A percentile compares a stretch with the other conserved stretches of the same genome.
These are phyloP conservation scores for Arthrobotrys entomopaga DNA, from an alignment of 2,329 filamentous ascomycete genomes.

Conservation along the genomic window DNA sequence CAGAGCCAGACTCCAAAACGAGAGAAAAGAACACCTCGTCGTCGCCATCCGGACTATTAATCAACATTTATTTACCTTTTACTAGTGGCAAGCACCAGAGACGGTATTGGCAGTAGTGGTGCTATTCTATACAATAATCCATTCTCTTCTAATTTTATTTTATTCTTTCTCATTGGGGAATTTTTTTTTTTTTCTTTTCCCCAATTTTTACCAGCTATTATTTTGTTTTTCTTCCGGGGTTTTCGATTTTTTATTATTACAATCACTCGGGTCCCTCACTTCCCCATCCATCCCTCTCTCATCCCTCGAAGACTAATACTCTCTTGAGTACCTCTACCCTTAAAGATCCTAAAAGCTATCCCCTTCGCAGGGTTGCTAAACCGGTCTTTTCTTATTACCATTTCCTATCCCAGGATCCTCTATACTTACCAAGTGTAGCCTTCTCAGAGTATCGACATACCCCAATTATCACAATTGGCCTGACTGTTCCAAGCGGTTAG, in stretches of 20 bases:
- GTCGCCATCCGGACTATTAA: conserved; percentile 7
- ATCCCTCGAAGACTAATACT: not conserved
- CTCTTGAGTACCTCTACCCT: conserved; percentile 28
- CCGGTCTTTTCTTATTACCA: conserved; percentile 31
- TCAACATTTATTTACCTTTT: not conserved
- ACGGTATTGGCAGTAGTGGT: too few species aligned
- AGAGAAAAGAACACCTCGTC: conserved; percentile 33
- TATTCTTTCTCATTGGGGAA: not conserved
- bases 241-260: too few species aligned
- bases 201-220: not conserved
- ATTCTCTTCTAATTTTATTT: not conserved
- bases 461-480: conserved; percentile 44
- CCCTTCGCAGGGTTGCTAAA: conserved; percentile 50
- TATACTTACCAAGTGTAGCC: conserved; percentile 46
- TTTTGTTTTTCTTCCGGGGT: too few species aligned
- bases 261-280: not conserved
- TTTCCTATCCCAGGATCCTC: conserved; percentile 30
- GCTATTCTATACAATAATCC: too few species aligned
- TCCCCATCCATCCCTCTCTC: not conserved
- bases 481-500: conserved; percentile 42
- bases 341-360: conserved; percentile 43
- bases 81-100: too few species aligned
- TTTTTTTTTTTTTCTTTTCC: not conserved
- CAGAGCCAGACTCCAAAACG: not conserved
- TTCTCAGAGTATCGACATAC: conserved; percentile 48